Conservation (phyloP, 2,329 filamentous ascomycete genomes). For the Ophiocordyceps robertsii region DNA sequence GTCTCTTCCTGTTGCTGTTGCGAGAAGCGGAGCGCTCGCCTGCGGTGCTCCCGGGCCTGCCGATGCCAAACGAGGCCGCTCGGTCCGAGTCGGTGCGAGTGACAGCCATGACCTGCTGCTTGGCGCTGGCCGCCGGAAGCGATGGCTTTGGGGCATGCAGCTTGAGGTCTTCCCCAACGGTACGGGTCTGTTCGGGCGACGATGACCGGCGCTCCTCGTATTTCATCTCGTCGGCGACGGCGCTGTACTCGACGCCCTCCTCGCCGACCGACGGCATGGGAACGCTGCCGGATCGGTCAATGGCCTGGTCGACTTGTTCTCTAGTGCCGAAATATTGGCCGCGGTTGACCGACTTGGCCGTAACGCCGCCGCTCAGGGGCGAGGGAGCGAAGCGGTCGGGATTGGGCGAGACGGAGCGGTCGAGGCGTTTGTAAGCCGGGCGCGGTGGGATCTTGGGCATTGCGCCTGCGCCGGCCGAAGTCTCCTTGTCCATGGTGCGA, state of each 20-base stretch:
- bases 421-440: conserved; percentile 53
- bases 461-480: conserved; percentile 11
- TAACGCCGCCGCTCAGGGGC: conserved; percentile 63
- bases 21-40: conserved; percentile 31
- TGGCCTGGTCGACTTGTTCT: conserved; percentile 24
- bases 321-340: conserved; percentile 19
- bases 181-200: conserved; percentile 61
- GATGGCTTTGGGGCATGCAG: conserved; percentile 84
- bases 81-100: conserved; percentile 85
- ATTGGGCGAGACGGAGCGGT: conserved; percentile 65
- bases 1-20: conserved; percentile 48
- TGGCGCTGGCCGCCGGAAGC: conserved; percentile 66
- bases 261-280: conserved; percentile 75
- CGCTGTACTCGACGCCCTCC: conserved; percentile 80
- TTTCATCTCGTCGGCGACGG: conserved; percentile 28
- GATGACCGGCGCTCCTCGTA: conserved; percentile 19
- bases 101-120: conserved; percentile 68
- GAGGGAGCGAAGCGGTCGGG: conserved; percentile 73
- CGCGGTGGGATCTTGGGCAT: conserved; percentile 69
- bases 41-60: conserved; percentile 43
- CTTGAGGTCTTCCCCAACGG: conserved; percentile 67
- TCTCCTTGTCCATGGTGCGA: conserved; percentile 32
- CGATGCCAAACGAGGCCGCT: conserved; percentile 75
- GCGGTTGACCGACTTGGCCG: conserved; percentile 24
- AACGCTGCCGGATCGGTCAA: conserved; percentile 60